phyloP scores from a whole-genome alignment of 306 rosid genomes.

The Clitoria ternatea region DNA sequence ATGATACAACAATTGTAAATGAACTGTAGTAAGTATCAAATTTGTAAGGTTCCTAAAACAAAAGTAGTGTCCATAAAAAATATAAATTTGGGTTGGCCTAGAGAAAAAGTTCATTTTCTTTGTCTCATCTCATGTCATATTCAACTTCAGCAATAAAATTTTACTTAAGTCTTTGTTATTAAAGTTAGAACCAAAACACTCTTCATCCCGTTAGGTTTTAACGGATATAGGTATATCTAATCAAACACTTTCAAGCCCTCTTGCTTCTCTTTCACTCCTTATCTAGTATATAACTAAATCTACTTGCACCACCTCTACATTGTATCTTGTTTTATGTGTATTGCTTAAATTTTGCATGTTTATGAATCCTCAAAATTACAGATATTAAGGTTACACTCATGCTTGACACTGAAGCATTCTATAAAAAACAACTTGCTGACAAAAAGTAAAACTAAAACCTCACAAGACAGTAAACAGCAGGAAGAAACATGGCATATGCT shows the following conservation, averaged over 20 bases:
- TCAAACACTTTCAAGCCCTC: background rate
- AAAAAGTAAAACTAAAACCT: constrained; percentile 7
- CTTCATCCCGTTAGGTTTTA: too few relatives aligned
- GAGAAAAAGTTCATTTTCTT: background rate
- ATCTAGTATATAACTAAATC: background rate
- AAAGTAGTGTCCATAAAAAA: background rate
- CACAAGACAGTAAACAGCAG: background rate
- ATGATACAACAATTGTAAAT: background rate
- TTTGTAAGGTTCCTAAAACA: background rate
- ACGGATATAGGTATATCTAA: background rate
- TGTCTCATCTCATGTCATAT: background rate
- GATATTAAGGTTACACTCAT: background rate
- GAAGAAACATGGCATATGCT: background rate
- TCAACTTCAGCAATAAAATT: too few relatives aligned
- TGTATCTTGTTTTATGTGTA: background rate
- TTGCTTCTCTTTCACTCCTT: background rate
- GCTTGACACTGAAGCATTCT: background rate
- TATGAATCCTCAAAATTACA: background rate
- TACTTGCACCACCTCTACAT: background rate
- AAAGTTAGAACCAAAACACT: too few relatives aligned
- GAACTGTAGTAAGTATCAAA: background rate
- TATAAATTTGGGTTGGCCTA: background rate
- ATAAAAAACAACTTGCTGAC: background rate
- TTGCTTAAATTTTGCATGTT: background rate
- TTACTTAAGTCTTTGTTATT: too few relatives aligned